Conservation (phyloP, 352 stramenopile genomes). For the Phytophthora nicotianae region DNA sequence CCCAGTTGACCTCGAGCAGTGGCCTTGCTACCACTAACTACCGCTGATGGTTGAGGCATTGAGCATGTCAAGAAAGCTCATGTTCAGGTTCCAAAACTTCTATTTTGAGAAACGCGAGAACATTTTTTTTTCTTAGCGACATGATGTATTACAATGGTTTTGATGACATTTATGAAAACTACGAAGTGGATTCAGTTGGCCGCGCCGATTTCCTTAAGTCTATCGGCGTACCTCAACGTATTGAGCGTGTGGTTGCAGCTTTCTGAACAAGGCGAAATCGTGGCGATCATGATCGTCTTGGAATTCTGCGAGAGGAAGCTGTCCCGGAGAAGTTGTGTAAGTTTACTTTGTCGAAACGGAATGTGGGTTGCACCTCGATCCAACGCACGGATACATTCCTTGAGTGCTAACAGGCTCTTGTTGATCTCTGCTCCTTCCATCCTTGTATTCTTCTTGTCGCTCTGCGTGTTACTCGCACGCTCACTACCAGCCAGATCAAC, state of each 20-base stretch:
- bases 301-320: constrained; percentile 93
- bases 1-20: constrained; percentile 13
- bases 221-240: constrained; percentile 95
- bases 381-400: constrained; percentile 97
- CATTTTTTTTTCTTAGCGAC: background rate
- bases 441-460: constrained; percentile 87
- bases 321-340: constrained; percentile 93
- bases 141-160: background rate
- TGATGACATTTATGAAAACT: constrained; percentile 1
- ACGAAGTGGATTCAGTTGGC: constrained; percentile 9
- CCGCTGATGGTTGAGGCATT: constrained; percentile 21
- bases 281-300: constrained; percentile 96
- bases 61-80: constrained; percentile 6
- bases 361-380: constrained; percentile 88
- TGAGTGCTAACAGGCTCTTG: constrained; percentile 96
- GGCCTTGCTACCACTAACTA: background rate
- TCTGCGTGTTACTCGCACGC: constrained; percentile 93
- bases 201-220: constrained; percentile 91
- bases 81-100: background rate
- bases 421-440: constrained; percentile 98
- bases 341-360: constrained; percentile 95
- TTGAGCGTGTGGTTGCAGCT: constrained; percentile 96
- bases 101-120: background rate
- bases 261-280: constrained; percentile 92
- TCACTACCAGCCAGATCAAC: constrained; percentile 96